Conservation (phyloP, 495 filamentous ascomycete species). For the Margaritispora aquatica region DNA sequence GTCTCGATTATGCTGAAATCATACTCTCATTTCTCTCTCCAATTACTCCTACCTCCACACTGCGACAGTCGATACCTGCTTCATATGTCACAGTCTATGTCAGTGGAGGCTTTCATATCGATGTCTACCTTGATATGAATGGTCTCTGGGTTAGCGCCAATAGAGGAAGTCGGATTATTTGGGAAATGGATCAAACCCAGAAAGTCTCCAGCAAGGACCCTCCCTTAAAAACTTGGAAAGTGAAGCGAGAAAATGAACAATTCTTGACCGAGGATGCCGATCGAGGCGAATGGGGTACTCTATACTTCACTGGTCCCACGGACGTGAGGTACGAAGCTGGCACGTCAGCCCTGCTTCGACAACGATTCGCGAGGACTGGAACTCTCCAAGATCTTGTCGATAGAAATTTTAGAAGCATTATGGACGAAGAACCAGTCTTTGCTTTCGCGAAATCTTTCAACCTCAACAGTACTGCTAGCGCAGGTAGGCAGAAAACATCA, state of each 20-base stretch:
- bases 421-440: constrained; percentile 85
- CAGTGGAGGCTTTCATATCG: constrained; percentile 63
- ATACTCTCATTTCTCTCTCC: constrained; percentile 86
- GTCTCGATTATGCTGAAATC: constrained; percentile 39
- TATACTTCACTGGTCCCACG: constrained; percentile 68
- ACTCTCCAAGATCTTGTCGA: constrained; percentile 59
- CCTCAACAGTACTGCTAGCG: constrained; percentile 27
- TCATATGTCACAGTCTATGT: constrained; percentile 76
- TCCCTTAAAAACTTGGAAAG: constrained; percentile 48
- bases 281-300: constrained; percentile 81
- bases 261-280: constrained; percentile 70
- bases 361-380: constrained; percentile 64
- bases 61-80: constrained; percentile 86
- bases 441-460: constrained; percentile 81
- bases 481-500: constrained; percentile 17
- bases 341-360: constrained; percentile 60
- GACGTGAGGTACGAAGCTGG: constrained; percentile 63
- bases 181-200: constrained; percentile 48
- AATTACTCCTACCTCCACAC: constrained; percentile 85
- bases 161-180: constrained; percentile 58
- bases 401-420: constrained; percentile 58
- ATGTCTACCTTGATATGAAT: constrained; percentile 82
- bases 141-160: constrained; percentile 86
- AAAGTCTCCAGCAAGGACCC: background rate
- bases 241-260: constrained; percentile 58